Evolutionary conservation across 352 stramenopile species (phyloP).

Genomic region (Nothophytophthora sp.): DNA sequence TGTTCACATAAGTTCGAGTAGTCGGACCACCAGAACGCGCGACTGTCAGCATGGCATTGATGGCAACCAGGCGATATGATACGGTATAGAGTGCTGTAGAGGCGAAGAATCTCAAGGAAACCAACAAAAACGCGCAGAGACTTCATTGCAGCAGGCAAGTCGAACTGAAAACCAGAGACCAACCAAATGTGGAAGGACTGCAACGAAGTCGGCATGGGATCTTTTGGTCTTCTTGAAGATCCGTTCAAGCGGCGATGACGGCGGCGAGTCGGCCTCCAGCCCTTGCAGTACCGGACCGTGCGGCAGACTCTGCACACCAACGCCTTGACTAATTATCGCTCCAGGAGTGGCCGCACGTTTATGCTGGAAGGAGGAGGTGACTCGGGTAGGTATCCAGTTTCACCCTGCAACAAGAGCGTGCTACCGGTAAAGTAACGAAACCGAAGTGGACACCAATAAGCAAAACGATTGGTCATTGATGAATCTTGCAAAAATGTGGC

Average conservation of each 20-base stretch:
- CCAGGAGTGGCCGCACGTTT: no score
- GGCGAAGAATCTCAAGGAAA: no score
- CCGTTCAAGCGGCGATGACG: background rate
- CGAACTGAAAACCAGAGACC: no score
- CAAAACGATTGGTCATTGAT: background rate
- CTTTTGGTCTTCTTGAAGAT: background rate
- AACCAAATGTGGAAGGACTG: background rate
- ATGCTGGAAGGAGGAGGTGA: background rate
- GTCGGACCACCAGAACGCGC: conserved; percentile 16
- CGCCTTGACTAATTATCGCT: no score
- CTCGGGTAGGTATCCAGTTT: background rate
- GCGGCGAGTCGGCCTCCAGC: background rate
- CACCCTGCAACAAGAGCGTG: background rate
- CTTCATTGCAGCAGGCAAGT: no score
- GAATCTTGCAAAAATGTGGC: background rate
- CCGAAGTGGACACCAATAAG: background rate
- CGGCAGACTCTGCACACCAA: no score
- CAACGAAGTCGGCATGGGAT: background rate
- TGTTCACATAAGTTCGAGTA: no score
- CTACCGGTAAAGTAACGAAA: background rate
- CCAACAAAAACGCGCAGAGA: no score
- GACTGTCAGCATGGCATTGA: background rate
- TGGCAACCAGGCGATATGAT: no score
- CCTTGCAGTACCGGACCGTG: no score
- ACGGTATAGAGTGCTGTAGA: no score